Base-by-base conservation (phyloP, 495 filamentous ascomycete species). In the Hypomontagnella submonticulosa region DNA sequence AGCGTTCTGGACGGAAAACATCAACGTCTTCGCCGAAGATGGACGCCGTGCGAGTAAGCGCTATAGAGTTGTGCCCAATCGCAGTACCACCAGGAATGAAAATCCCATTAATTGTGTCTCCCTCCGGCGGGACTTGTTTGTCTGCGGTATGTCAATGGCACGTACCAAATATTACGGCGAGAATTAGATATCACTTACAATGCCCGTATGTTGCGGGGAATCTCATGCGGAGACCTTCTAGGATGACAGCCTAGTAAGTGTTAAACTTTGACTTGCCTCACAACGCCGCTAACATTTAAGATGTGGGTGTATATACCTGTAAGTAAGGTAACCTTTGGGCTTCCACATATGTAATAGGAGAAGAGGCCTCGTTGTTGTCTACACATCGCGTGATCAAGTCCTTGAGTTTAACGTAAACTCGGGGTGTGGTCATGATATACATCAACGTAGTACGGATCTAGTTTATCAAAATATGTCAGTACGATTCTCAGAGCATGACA, bases 381-480 rank as follows among this genome's bases (percentile, higher is more conserved):
- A 71, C 66, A 16, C 74, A 75, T 6, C 61, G 47, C 32, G 82
- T 80, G 36, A 89, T 84, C 61, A 88, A 84, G 1, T 68, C 70
- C 76, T 85, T 79, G 60, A 90, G 78, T 43, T 77, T 79, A n/a
- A 74, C 67, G 57, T 86, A 87, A 1, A 80, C 74, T 0, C 64
- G 56, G 1, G 75, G 73, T 44, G 83, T 71, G 4, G 74, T 70
- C 30, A 86, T 68, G 18, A 89, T 70, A 61, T 84, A 83, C 33
- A 83, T 73, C 36, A 90, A 73, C 46, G 87, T 76, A 3, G 77
- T 78, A 36, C 83, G 81, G 70, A 90, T 82, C 23, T 27, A 27
- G 23, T n/a, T n/a, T n/a, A n/a, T n/a, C n/a, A 27, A 27, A 27
- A 6, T 27, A 3, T 6, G 23, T 27, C 6, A 27, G 23, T 2